Conservation (phyloP, 352 stramenopile species). For the Pythium diclinum region DNA sequence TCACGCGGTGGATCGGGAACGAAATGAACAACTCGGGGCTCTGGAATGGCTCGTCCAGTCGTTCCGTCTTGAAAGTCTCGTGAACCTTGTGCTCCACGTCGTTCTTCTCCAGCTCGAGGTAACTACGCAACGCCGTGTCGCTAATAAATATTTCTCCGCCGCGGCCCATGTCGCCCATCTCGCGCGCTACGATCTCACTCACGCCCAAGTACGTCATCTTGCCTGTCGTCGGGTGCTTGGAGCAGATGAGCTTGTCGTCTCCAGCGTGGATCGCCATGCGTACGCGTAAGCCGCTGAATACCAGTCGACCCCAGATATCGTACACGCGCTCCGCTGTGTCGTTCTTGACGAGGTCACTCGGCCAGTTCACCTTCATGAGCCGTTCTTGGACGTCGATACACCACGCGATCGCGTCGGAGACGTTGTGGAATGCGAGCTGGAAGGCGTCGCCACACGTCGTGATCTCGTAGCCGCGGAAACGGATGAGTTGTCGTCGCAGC, state of each 20-base stretch:
- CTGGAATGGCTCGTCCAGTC: constrained; percentile 11
- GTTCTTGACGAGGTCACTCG: constrained; percentile 39
- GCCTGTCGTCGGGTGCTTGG: constrained; percentile 67
- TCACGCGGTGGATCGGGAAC: constrained; percentile 20
- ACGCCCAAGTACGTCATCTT: constrained; percentile 77
- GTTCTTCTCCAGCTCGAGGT: constrained; percentile 37
- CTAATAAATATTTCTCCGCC: constrained; percentile 74
- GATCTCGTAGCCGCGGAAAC: constrained; percentile 77
- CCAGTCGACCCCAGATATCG: constrained; percentile 49
- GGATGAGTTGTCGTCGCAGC: constrained; percentile 47
- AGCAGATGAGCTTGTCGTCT: constrained; percentile 55
- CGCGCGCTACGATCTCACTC: constrained; percentile 62
- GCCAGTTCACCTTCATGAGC: constrained; percentile 60
- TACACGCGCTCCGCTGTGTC: constrained; percentile 42
- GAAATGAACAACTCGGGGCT: constrained; percentile 20
- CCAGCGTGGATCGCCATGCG: constrained; percentile 79
- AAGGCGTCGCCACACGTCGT: constrained; percentile 76
- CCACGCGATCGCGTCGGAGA: constrained; percentile 61
- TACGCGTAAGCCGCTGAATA: constrained; percentile 73
- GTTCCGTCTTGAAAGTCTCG: constrained; percentile 16
- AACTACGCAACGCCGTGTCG: constrained; percentile 41
- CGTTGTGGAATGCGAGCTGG: constrained; percentile 70
- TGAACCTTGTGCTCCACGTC: constrained; percentile 19
- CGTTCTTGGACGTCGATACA: constrained; percentile 66
- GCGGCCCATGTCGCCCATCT: constrained; percentile 60